Base-by-base conservation (phyloP, 2,329 filamentous ascomycete genomes). In the Colletotrichum navitas region DNA sequence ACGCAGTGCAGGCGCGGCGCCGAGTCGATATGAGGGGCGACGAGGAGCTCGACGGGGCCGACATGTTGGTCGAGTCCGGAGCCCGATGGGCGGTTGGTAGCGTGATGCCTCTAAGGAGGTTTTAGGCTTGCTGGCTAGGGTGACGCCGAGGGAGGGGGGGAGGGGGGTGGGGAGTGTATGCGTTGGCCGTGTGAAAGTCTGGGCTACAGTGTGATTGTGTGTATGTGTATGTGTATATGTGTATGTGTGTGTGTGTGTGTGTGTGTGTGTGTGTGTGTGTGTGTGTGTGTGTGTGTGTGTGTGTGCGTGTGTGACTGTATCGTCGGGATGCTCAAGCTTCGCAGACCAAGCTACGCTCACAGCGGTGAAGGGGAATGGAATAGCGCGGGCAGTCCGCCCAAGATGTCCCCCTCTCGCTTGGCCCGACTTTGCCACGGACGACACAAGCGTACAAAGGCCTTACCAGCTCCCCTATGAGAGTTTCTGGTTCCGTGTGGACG, bases 1-100 rank as follows among this genome's bases (percentile, higher is more conserved):
- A 83, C 32, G 76, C 74, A 0, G 78, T 73, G 58, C 81, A 83
- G 1, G 81, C 80, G 68, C 79, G 79, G 43, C 78, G 75, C 71
- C 73, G 68, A 45, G 73, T 74, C 24, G 73, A 74, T 56, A 71
- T 73, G 52, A 70, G 59, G n/a, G 73, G 64, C 14, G 63, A 73
- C 16, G 70, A 71, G 39, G 73, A 71, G 56, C 49, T 68, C 49
- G 73, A 54, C 51, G 59, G 71, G 61, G 59, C 73, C 24, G 73
- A 72, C 73, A 74, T 74, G 56, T 32, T 63, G 73, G 61, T 39
- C 65, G 45, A 62, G 49, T 36, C 52, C 59, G 52, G 34, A 45
- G 63, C 69, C 68, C 58, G 56, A 36, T 63, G 61, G 56, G 49
- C 29, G 36, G 49, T 47, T 45, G 12, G 12, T 65, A 43, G 61